Evolutionary conservation across 768 basidiomycete species (phyloP).

Genomic region (Lactarius sanguifluus): DNA sequence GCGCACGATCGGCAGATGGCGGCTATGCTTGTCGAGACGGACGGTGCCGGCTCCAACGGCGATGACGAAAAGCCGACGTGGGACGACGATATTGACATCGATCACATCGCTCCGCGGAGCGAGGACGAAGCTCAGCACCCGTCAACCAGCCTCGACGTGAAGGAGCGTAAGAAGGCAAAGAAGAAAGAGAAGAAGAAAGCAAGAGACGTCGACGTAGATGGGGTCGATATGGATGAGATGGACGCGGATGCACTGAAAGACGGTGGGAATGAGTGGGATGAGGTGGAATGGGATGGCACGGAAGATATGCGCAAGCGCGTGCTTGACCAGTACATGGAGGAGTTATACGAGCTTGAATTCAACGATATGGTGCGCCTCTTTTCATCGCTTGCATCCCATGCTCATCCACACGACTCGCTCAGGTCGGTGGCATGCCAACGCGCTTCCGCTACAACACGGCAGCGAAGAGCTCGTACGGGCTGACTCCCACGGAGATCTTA

Average conservation of each 20-base stretch:
- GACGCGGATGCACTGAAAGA: constrained; percentile 56
- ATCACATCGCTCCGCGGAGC: constrained; percentile 51
- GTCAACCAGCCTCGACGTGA: constrained; percentile 9
- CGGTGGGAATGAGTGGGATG: constrained; percentile 37
- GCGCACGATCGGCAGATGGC: constrained; percentile 84
- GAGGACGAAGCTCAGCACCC: constrained; percentile 32
- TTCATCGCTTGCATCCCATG: constrained; percentile 1
- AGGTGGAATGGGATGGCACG: constrained; percentile 82
- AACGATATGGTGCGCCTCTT: constrained; percentile 79
- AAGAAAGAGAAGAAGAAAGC: constrained; percentile 63
- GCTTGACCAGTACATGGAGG: constrained; percentile 87
- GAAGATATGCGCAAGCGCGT: constrained; percentile 86
- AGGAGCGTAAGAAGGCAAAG: constrained; percentile 35
- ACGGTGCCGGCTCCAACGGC: constrained; percentile 35
- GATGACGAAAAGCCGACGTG: constrained; percentile 76
- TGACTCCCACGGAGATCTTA: constrained; percentile 84
- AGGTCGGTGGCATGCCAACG: constrained; percentile 90
- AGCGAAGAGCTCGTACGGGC: constrained; percentile 57
- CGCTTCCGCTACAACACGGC: constrained; percentile 90
- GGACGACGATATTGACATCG: constrained; percentile 88
- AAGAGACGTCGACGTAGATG: constrained; percentile 49
- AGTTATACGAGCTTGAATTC: constrained; percentile 88
- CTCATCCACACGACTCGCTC: constrained; percentile 11
- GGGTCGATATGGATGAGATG: constrained; percentile 47
- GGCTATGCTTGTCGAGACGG: constrained; percentile 61